A percentile compares a stretch with the other conserved stretches of the same genome.
These are phyloP conservation scores for Guadua angustifolia DNA, from an alignment of 176 grass and related monocot genomes.

Conservation along the genomic window DNA sequence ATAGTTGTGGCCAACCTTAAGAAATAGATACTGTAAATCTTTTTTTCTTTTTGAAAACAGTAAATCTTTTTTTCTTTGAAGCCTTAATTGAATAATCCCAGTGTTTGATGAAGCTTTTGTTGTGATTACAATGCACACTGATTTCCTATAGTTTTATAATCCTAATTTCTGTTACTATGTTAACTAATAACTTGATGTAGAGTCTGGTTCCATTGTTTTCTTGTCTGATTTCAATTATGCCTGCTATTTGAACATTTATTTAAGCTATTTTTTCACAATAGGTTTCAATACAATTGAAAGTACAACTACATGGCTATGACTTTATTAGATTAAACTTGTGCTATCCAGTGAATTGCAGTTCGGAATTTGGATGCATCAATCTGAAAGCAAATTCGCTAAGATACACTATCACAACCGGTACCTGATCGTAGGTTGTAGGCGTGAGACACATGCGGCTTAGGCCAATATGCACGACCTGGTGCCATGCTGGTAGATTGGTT, in stretches of 20 bases:
- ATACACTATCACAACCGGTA: neutral
- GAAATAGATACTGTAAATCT: no score
- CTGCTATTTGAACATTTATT: neutral
- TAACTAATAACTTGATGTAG: neutral
- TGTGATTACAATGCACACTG: neutral
- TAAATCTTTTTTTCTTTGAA: no score
- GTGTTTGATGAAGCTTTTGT: constrained; percentile 17
- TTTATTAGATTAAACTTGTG: constrained; percentile 34
- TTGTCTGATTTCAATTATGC: constrained; percentile 5
- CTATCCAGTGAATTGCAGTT: constrained; percentile 4
- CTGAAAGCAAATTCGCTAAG: neutral
- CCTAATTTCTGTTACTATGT: constrained; percentile 2
- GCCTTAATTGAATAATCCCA: neutral
- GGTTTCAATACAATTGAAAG: neutral
- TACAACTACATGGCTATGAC: neutral
- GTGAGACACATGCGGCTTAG: no score
- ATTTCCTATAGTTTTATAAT: constrained; percentile 13
- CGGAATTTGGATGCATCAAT: neutral
- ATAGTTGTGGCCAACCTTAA: no score
- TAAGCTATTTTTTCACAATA: neutral
- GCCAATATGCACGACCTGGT: no score
- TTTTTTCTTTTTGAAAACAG: no score
- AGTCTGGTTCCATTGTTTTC: neutral
- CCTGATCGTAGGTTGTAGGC: no score
- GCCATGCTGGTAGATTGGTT: no score